phyloP scores from a whole-genome alignment of 179 eudicot species.

The Silene coronaria region DNA sequence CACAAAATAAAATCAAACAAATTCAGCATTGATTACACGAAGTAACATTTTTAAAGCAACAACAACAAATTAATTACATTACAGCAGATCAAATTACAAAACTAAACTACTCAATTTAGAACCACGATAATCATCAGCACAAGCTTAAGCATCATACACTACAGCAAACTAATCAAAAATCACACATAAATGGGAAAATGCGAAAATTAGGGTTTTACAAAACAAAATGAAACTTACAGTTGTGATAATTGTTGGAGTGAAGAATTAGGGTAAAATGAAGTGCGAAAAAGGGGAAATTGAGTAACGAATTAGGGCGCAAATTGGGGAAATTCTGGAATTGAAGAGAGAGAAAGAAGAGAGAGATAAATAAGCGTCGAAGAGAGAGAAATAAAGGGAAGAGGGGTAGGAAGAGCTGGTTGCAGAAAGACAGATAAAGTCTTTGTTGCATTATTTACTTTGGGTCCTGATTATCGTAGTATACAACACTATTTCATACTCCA shows the following conservation, averaged over 20 bases:
- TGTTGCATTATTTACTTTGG: background rate
- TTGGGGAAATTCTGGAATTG: conserved; percentile 9
- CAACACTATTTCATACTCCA: too few species aligned
- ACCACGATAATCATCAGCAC: background rate
- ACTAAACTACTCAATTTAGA: background rate
- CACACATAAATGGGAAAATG: background rate
- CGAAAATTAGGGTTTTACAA: conserved; percentile 22
- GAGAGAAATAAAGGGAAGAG: conserved; percentile 2
- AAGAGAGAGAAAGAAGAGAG: conserved; percentile 4
- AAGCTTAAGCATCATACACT: background rate
- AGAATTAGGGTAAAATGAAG: background rate
- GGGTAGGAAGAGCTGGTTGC: conserved; percentile 6
- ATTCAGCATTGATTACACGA: conserved; percentile 11
- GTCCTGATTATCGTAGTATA: too few species aligned
- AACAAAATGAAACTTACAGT: conserved; percentile 14
- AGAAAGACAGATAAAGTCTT: conserved; percentile 20
- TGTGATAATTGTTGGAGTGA: background rate
- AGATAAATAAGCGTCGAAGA: background rate
- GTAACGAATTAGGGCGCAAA: conserved; percentile 9
- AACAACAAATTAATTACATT: background rate
- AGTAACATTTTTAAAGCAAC: background rate
- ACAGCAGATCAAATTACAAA: conserved; percentile 10
- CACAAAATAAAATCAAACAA: background rate
- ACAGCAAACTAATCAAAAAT: background rate
- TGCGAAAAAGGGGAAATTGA: background rate